A percentile compares a stretch with the other conserved stretches of the same genome.
Conservation (phyloP, 2,329 filamentous ascomycete genomes). For the Penicillium italicum region DNA sequence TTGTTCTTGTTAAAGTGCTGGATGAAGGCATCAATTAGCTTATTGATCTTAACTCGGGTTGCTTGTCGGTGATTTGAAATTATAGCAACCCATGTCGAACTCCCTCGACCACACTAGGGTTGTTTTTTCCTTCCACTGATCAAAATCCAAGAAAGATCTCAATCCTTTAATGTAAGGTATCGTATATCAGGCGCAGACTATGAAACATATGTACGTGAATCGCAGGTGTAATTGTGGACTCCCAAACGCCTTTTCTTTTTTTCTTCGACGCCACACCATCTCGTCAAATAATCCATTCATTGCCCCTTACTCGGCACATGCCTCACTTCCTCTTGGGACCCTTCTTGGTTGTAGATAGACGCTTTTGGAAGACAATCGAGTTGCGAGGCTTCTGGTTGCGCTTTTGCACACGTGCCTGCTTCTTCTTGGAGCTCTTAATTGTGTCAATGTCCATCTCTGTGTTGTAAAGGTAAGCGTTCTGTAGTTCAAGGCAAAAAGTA, state of each 20-base stretch:
- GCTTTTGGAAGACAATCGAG: conserved; percentile 40
- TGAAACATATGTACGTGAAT: conserved; percentile 9
- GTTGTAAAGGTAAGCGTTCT: conserved; percentile 5
- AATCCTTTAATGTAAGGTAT: background rate
- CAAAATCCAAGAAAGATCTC: background rate
- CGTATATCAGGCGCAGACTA: conserved; percentile 6
- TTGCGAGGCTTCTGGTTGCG: conserved; percentile 35
- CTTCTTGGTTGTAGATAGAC: conserved; percentile 32
- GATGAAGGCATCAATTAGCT: background rate
- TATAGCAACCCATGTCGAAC: background rate
- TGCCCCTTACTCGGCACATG: background rate
- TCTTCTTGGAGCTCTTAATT: conserved; percentile 26
- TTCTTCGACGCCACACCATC: background rate
- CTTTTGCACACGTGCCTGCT: conserved; percentile 40
- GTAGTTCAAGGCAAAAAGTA: background rate
- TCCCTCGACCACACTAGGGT: background rate
- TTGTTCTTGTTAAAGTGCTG: background rate
- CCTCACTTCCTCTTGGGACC: conserved; percentile 32
- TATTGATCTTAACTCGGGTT: background rate
- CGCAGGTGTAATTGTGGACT: conserved; percentile 7
- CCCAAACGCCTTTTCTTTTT: conserved; percentile 13
- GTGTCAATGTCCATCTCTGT: conserved; percentile 43
- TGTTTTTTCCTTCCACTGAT: background rate
- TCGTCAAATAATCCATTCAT: background rate
- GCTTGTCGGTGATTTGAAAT: background rate